Base-by-base conservation (phyloP, 1,284 basidiomycete species). In the Moesziomyces sp. region DNA sequence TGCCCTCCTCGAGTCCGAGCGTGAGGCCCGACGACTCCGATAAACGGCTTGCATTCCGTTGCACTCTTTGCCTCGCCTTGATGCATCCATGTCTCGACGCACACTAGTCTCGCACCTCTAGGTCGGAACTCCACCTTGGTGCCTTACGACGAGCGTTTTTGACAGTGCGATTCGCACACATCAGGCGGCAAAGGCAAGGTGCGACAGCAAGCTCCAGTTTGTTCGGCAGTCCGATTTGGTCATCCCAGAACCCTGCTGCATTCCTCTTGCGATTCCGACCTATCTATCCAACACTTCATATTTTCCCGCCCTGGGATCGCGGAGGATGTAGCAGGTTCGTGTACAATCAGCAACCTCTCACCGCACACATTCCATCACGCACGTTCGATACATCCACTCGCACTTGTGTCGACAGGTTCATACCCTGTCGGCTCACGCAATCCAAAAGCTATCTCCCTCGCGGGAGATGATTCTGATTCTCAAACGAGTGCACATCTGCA, bases 1-100 rank as follows among this genome's bases (percentile, higher is more conserved):
- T 78, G 94, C 95, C 82, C 88, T 99, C 81, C 89, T 99, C 85
- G 97, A 99, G 89, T 93, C 92, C 86, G 97, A 99, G 88, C 94
- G 97, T 88, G 97, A 99, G 89, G 97, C 97, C 85, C 94, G 97
- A 95, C 71, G 71, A 55, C 71, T 74, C 54, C 71, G 71, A 68
- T 74, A 74, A 73, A 53, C 35, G 40, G 47, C 38, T 56, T 55
- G 55, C 58, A 24, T 6, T 3, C 33, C 4, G 28, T 38, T 11
- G 35, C 35, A 16, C 14, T 16, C 35, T 11, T 28, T 5, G 38
- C 47, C 47, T 40, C 19, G 44, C 44, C 21, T 38, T 19, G 35
- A 8, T 24, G n/a, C 23, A 9, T 23, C 21, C 16, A n/a, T 40
- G 16, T 24, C 33, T 30, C 30, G 9, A 30, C 30, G 30, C 28